Conservation (phyloP, 345 rosid species). For the Eucalyptus erythrocorys region DNA sequence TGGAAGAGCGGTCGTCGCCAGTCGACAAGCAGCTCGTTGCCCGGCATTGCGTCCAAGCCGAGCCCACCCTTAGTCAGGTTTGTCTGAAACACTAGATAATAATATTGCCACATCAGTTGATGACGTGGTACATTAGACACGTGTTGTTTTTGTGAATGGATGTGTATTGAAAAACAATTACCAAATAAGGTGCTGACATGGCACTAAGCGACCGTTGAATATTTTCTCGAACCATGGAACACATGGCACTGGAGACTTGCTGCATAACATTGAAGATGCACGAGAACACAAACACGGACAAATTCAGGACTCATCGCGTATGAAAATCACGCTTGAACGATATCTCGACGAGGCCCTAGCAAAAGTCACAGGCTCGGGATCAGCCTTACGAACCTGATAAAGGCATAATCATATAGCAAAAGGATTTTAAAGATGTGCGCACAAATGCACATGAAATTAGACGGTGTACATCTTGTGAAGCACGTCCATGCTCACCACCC, state of each 20-base stretch:
- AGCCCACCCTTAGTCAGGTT: background rate
- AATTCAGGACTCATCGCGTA: background rate
- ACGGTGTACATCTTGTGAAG: background rate
- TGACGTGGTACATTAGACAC: background rate
- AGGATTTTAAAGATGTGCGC: fast-evolving
- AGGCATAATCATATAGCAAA: background rate
- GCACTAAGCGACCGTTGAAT: too few species aligned
- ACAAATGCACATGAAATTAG: background rate
- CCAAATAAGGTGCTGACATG: fast-evolving
- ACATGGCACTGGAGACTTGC: fast-evolving
- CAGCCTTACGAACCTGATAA: background rate
- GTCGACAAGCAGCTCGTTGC: background rate
- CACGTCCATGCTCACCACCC: background rate
- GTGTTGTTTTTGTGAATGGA: background rate
- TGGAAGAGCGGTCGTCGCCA: fast-evolving
- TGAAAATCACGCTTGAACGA: background rate
- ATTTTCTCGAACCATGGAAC: background rate
- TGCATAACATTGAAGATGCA: background rate
- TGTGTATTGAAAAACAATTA: background rate
- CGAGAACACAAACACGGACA: fast-evolving
- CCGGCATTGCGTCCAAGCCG: background rate
- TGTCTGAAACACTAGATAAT: background rate
- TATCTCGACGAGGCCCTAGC: background rate
- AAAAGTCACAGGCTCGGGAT: background rate
- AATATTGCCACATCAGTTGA: background rate